Percentiles rank a stretch among this genome's conserved stretches.
phyloP scores from a whole-genome alignment of 306 rosid species.

The Quercus engelmannii region DNA sequence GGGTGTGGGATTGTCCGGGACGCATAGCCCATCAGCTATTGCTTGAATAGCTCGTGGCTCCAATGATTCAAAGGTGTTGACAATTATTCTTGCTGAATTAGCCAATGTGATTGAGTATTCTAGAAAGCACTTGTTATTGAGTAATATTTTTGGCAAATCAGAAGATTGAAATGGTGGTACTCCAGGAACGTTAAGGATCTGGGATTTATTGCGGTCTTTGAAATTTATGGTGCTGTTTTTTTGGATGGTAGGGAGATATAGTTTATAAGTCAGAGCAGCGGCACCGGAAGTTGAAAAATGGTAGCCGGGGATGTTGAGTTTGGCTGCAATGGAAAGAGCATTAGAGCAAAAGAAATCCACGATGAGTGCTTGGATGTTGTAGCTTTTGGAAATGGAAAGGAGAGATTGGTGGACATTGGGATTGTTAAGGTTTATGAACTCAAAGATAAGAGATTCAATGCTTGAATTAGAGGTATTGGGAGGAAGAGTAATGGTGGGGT shows the following conservation, averaged over 20 bases:
- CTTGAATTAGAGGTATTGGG: slow-evolving; percentile 3
- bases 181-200: slow-evolving; percentile 21
- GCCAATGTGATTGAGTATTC: not conserved
- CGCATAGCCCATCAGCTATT: slow-evolving; percentile 27
- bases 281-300: slow-evolving; percentile 37
- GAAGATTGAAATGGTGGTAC: not conserved
- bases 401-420: not conserved
- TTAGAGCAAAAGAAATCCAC: slow-evolving; percentile 36
- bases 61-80: slow-evolving; percentile 38
- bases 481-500: slow-evolving; percentile 19
- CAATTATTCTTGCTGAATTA: slow-evolving; percentile 30
- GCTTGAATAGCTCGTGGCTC: slow-evolving; percentile 26
- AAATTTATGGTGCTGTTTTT: slow-evolving; percentile 3
- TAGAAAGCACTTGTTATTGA: slow-evolving; percentile 15
- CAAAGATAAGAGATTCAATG: slow-evolving; percentile 23
- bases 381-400: slow-evolving; percentile 4
- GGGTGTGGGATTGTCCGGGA: slow-evolving; percentile 17
- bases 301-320: slow-evolving; percentile 33
- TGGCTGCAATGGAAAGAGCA: slow-evolving; percentile 4
- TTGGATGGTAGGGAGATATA: slow-evolving; percentile 18
- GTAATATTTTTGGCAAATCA: slow-evolving; percentile 25
- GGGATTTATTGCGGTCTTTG: not conserved
- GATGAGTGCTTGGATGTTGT: slow-evolving; percentile 28
- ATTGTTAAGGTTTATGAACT: slow-evolving; percentile 19
- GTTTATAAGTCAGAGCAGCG: not conserved